A percentile compares a stretch with the other conserved stretches of the same genome.
Conservation (phyloP, 495 filamentous ascomycete species). For the Penicillium parvum region DNA sequence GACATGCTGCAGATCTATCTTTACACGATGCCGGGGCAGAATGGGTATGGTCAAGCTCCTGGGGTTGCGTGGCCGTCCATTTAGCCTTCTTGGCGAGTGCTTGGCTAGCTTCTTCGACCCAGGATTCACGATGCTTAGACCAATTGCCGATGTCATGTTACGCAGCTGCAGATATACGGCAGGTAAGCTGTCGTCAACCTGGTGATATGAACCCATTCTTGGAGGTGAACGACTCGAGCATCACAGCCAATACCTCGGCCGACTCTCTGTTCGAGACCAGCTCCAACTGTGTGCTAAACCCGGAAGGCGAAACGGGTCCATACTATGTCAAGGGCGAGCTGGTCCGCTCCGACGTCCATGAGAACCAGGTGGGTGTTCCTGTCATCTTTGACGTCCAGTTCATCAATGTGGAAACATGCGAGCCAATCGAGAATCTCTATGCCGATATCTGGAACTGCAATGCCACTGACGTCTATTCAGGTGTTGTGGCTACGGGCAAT, state of each 20-base stretch:
- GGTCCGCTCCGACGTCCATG: constrained; percentile 48
- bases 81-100: not conserved
- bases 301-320: constrained; percentile 27
- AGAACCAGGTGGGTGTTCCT: constrained; percentile 44
- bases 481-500: constrained; percentile 16
- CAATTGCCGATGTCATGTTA: not conserved
- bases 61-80: not conserved
- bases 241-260: constrained; percentile 15
- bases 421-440: constrained; percentile 44
- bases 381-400: constrained; percentile 52
- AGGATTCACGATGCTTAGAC: not conserved
- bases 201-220: too few species aligned
- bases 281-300: constrained; percentile 20
- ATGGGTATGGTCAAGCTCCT: not conserved
- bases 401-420: constrained; percentile 49
- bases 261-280: constrained; percentile 18
- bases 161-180: not conserved
- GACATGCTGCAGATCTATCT: not conserved
- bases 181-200: too few species aligned
- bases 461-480: constrained; percentile 50
- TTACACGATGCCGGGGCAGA: not conserved
- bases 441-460: constrained; percentile 57
- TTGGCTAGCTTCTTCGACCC: not conserved
- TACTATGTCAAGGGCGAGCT: constrained; percentile 40
- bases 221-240: too few species aligned